phyloP scores from a whole-genome alignment of 116 monocot genomes.

The Papilionanthe hybrid region DNA sequence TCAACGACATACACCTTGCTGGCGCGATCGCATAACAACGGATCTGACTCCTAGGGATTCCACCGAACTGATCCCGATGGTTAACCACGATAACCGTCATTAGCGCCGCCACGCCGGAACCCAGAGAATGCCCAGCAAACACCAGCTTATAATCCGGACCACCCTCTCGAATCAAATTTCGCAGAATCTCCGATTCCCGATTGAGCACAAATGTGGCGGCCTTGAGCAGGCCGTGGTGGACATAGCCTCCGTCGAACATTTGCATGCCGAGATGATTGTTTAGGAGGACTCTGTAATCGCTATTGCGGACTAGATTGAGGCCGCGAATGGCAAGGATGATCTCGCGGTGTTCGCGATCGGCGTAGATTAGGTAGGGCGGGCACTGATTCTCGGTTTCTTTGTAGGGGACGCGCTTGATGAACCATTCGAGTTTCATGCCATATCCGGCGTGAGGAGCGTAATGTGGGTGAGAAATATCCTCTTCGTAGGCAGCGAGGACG shows the following conservation, averaged over 20 bases:
- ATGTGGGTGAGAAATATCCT: conserved; percentile 46
- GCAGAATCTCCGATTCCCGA: conserved; percentile 51
- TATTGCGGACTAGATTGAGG: conserved; percentile 63
- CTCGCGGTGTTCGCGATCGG: conserved; percentile 44
- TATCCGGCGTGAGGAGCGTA: conserved; percentile 51
- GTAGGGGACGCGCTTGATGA: conserved; percentile 69
- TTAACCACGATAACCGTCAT: conserved; percentile 67
- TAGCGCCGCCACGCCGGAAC: conserved; percentile 81
- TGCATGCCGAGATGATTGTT: conserved; percentile 75
- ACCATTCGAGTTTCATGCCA: conserved; percentile 38
- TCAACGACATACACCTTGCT: conserved; percentile 84
- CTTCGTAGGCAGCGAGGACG: conserved; percentile 83
- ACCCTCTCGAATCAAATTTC: conserved; percentile 24
- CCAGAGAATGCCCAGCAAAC: conserved; percentile 79
- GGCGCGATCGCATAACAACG: conserved; percentile 74
- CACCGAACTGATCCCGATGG: conserved; percentile 48
- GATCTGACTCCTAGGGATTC: conserved; percentile 51
- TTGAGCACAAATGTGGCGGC: conserved; percentile 66
- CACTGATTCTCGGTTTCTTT: conserved; percentile 36
- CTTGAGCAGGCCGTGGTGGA: conserved; percentile 76
- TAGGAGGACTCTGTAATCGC: conserved; percentile 80
- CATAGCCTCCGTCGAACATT: conserved; percentile 90
- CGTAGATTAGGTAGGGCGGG: conserved; percentile 86
- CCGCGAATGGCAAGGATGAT: conserved; percentile 78
- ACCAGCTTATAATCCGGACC: conserved; percentile 59